Conservation (phyloP, 129 eudicot species). For the Chrysanthemum seticuspe region DNA sequence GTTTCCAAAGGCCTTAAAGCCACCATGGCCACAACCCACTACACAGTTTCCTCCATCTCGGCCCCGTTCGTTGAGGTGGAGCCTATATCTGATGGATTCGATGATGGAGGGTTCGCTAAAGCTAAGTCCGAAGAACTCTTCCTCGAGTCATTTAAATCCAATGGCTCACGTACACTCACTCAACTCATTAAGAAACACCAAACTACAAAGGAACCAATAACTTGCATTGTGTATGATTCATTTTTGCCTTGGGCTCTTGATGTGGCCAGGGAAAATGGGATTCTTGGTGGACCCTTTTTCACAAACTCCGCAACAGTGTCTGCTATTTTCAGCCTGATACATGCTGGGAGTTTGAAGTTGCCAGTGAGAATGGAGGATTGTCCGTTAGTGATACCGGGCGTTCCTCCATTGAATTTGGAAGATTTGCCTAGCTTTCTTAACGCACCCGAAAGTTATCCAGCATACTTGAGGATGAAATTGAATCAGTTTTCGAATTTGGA, state of each 20-base stretch:
- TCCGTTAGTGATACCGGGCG: constrained; percentile 54
- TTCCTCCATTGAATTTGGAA: constrained; percentile 44
- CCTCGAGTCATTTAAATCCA: constrained; percentile 35
- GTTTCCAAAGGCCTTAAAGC: constrained; percentile 64
- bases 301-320: constrained; percentile 69
- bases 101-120: constrained; percentile 46
- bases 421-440: constrained; percentile 68
- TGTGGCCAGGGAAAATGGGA: constrained; percentile 42
- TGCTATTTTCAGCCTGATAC: constrained; percentile 39
- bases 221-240: constrained; percentile 62
- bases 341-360: constrained; percentile 39
- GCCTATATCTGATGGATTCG: constrained; percentile 69
- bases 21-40: constrained; percentile 70
- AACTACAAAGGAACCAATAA: constrained; percentile 33
- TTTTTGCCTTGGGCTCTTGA: constrained; percentile 75
- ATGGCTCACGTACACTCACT: constrained; percentile 48
- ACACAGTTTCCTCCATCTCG: constrained; percentile 48
- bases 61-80: constrained; percentile 35
- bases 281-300: constrained; percentile 52
- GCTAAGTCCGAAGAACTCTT: constrained; percentile 40
- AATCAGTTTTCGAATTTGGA: constrained; percentile 58
- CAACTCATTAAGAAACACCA: constrained; percentile 46
- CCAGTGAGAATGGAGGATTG: constrained; percentile 37
- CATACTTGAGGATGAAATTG: constrained; percentile 61
- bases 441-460: constrained; percentile 64